phyloP scores from a whole-genome alignment of 2,329 filamentous ascomycete species.

The Cercospora nicotianae region DNA sequence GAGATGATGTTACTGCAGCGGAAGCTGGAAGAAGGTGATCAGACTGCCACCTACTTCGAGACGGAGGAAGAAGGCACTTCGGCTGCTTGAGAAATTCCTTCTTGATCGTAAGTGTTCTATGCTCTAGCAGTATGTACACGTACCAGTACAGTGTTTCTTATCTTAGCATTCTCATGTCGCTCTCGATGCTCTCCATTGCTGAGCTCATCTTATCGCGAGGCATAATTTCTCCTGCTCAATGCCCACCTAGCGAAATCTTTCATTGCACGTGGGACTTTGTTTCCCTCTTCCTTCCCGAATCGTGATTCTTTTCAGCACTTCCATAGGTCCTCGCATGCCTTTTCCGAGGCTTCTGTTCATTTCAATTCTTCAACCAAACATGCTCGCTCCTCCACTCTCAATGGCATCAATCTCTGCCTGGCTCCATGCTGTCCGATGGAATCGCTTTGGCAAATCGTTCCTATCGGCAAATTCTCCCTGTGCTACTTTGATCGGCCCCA shows the following conservation, averaged over 20 bases:
- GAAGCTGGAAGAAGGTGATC: not conserved
- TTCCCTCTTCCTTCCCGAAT: not conserved
- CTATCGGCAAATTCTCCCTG: slow-evolving; percentile 83
- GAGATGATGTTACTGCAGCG: not conserved
- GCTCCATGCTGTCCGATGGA: slow-evolving; percentile 72
- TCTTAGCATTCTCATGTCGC: not conserved
- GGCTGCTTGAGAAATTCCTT: not conserved
- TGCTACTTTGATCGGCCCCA: slow-evolving; percentile 71
- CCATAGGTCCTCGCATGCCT: too few relatives aligned
- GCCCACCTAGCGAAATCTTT: not conserved
- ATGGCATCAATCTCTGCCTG: slow-evolving; percentile 90
- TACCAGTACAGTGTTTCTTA: slow-evolving; percentile 3
- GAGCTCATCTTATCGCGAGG: not conserved
- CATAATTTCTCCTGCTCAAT: not conserved
- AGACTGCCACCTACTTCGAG: not conserved
- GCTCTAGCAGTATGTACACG: slow-evolving; percentile 6
- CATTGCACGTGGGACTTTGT: too few relatives aligned
- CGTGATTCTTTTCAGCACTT: too few relatives aligned
- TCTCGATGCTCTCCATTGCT: not conserved
- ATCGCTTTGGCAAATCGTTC: slow-evolving; percentile 80
- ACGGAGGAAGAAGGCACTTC: not conserved
- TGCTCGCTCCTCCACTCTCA: slow-evolving; percentile 83
- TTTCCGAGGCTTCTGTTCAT: not conserved
- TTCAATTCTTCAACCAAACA: slow-evolving; percentile 26
- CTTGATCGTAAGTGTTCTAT: not conserved